Evolutionary conservation across 768 basidiomycete genomes (phyloP), one percentile per base, ranked within the genome.

Genomic region (Hypsizygus marmoreus): DNA sequence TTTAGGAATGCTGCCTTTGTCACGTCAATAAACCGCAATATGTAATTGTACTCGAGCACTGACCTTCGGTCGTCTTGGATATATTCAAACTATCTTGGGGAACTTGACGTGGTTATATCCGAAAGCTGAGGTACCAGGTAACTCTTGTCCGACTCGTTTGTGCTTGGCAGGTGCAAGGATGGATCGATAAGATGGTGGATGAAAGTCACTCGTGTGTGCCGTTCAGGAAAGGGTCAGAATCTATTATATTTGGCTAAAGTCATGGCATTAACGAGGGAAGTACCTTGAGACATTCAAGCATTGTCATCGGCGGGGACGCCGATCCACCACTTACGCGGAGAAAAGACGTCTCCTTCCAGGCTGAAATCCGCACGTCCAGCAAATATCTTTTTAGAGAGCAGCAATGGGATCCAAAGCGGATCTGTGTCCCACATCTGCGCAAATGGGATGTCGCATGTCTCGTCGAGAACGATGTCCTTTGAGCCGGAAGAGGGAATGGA

Each of bases 381-480:
- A 53, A 78, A 79, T 16, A 53, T 64, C 14, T 60, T 56, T 35
- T 66, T 68, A 2, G 69, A 52, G 9, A 76, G 48, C 17, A 93
- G 71, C 12, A 80, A 65, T 6, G 88, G 86, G 32, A 91, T 52
- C 91, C 90, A 92, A 49, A 77, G 60, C 10, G 64, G 50, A 53
- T 91, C 90, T 39, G 81, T 79, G 1, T 75, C 78, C 79, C 79
- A 79, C 74, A 79, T 79, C 32, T 71, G 59, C 23, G 74, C 73
- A 57, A 79, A 86, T 0, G 90, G 90, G 23, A 91, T 80, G 0
- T 65, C 54, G 20, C 67, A 62, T 4, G 67, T 49, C 17, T 53
- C 46, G 14, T 22, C 25, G 35, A 31, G 17, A 30, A 16, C 26
- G 32, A 28, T 8, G 10, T 22, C 35, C 30, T 30, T 30, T 29